These are phyloP conservation scores for Podila epigama DNA, from an alignment of 192 early-diverging fungal species.

Conservation along the genomic window DNA sequence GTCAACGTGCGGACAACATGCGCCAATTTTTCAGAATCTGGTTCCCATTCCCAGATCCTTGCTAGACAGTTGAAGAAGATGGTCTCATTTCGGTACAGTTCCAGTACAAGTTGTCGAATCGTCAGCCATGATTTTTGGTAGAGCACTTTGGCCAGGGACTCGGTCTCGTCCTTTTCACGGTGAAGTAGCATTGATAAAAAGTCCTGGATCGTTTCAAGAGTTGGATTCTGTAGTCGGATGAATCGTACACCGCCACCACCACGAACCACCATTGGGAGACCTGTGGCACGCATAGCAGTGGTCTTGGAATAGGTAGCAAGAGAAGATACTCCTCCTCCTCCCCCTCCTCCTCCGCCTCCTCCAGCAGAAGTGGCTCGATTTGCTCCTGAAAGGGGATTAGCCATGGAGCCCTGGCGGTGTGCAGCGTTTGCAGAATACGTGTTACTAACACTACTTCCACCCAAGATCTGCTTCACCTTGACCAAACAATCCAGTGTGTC, in stretches of 20 bases:
- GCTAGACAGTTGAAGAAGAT: conserved; percentile 19
- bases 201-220: conserved; percentile 22
- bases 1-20: conserved; percentile 26
- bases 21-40: conserved; percentile 1
- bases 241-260: conserved; percentile 43
- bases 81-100: conserved; percentile 24
- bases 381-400: background rate
- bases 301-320: background rate
- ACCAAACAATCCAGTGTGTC: conserved; percentile 37
- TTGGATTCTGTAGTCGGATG: conserved; percentile 28
- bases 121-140: conserved; percentile 34
- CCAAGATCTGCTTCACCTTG: conserved; percentile 39
- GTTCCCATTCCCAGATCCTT: conserved; percentile 29
- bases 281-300: conserved; percentile 14
- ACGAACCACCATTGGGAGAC: conserved; percentile 18
- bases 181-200: conserved; percentile 20
- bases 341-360: no score
- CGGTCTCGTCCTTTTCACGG: conserved; percentile 13
- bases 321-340: background rate
- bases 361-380: background rate
- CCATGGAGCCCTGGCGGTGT: conserved; percentile 14
- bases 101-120: conserved; percentile 37
- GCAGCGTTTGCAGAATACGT: conserved; percentile 11
- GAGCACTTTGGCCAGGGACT: conserved; percentile 23
- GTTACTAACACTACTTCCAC: conserved; percentile 21